Evolutionary conservation across 2,329 filamentous ascomycete genomes (phyloP), one percentile per base, ranked within the genome.

Genomic region (Exophiala dermatitidis): DNA sequence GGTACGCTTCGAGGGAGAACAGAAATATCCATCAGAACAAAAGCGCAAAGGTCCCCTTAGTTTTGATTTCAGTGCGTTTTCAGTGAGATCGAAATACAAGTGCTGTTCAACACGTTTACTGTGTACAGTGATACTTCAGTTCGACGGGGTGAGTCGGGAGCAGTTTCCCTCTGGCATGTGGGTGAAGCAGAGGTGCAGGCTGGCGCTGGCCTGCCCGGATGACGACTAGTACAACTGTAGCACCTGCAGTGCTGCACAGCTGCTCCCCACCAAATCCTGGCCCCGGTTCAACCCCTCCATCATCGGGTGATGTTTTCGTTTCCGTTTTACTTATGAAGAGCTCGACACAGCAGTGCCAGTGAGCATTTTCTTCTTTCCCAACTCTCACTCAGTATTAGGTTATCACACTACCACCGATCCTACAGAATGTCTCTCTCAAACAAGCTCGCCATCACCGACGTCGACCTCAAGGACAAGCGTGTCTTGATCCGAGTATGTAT

Each of bases 401-500:
- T 28, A 38, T 51, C 19, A 33, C 40, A 26, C 41, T 44, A 45
- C n/a, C 30, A 48, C 50, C 12, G 45, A 26, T 54, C 26, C 4
- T 41, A 32, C 45, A 69, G 51, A 56, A 98, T 98, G 93, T 97
- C 93, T 84, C 88, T 98, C 71, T 88, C 90, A 67, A 96, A 84
- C 83, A 98, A 98, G 82, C 88, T 98, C 67, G 88, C 90, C 65
- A 96, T 98, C 75, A 88, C 84, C 63, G 91, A 98, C 70, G 85
- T 95, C 68, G 90, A 98, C 75, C 81, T 98, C 75, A 95, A 95
- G 83, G 91, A 81, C 82, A 98, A 98, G 84, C 84, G 90, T 67
- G 93, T 97, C 74, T 81, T 98, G 67, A 96, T 98, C 72, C 87
- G 93, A 69, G 93, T 95, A 81, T 73, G 87, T 19, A 19, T 19